Evolutionary conservation across 345 rosid genomes (phyloP).

Genomic region (Clarkia xantiana): DNA sequence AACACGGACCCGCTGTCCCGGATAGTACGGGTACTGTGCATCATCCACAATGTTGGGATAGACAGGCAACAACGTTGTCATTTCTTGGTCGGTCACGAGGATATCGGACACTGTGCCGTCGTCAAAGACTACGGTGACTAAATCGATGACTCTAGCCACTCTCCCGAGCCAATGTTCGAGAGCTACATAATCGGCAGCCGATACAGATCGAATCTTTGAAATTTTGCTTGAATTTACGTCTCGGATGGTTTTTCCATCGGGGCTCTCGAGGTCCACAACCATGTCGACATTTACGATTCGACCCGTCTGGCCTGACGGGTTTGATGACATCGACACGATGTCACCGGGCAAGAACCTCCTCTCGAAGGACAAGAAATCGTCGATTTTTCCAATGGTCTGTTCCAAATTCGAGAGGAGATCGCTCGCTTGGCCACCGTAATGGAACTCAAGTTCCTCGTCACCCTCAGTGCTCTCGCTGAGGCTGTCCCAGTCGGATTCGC

Average conservation of each 20-base stretch:
- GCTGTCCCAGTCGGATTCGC: conserved; percentile 86
- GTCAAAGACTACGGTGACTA: conserved; percentile 45
- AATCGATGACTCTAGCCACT: conserved; percentile 49
- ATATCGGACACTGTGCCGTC: conserved; percentile 66
- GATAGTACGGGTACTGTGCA: conserved; percentile 47
- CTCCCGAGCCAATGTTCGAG: conserved; percentile 75
- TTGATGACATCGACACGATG: conserved; percentile 40
- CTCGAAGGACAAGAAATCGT: conserved; percentile 79
- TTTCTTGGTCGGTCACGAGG: conserved; percentile 32
- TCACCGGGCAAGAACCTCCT: conserved; percentile 62
- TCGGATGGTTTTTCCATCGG: conserved; percentile 35
- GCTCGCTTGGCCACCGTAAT: conserved; percentile 46
- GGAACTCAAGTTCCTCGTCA: conserved; percentile 43
- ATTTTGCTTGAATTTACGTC: conserved; percentile 49
- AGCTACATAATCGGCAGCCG: conserved; percentile 63
- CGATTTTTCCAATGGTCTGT: conserved; percentile 77
- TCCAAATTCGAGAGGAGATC: conserved; percentile 68
- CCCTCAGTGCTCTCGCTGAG: conserved; percentile 73
- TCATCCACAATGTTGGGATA: conserved; percentile 55
- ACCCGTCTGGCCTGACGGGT: conserved; percentile 77
- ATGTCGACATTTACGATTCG: conserved; percentile 43
- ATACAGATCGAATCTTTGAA: conserved; percentile 44
- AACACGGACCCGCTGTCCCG: conserved; percentile 75
- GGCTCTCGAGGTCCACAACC: conserved; percentile 50
- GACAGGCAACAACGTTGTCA: conserved; percentile 20